Evolutionary conservation across 1,284 basidiomycete species (phyloP).

Genomic region (Tremellales sp.): DNA sequence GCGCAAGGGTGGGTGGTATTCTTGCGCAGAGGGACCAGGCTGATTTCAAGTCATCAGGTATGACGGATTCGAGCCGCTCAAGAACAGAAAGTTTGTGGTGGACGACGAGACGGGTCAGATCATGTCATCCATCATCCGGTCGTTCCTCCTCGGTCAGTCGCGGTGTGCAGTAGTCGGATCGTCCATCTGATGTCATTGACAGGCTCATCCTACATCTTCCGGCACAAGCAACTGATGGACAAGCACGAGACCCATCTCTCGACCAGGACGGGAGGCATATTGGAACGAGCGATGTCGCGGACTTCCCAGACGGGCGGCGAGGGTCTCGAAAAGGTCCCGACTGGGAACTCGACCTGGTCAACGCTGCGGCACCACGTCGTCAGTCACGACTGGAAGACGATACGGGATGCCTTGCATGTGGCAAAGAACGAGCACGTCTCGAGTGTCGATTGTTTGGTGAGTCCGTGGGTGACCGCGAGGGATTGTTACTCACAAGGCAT

Average conservation of each 20-base stretch:
- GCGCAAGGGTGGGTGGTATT: slow-evolving; percentile 30
- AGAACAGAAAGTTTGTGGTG: slow-evolving; percentile 65
- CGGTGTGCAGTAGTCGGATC: neutral
- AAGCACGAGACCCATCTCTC: slow-evolving; percentile 39
- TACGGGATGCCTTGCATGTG: slow-evolving; percentile 61
- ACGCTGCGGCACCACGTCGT: slow-evolving; percentile 52
- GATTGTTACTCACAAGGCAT: too few relatives aligned
- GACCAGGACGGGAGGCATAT: slow-evolving; percentile 31
- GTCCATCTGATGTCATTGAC: neutral
- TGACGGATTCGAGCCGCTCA: slow-evolving; percentile 73
- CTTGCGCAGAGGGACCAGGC: slow-evolving; percentile 65
- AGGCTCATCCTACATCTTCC: slow-evolving; percentile 48
- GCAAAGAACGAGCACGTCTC: slow-evolving; percentile 71
- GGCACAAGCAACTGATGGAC: slow-evolving; percentile 44
- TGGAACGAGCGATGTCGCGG: slow-evolving; percentile 19
- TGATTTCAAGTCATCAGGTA: slow-evolving; percentile 45
- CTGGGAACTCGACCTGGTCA: slow-evolving; percentile 23
- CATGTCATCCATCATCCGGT: slow-evolving; percentile 75
- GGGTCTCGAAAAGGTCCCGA: slow-evolving; percentile 4
- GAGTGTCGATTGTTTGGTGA: slow-evolving; percentile 67
- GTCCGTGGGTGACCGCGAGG: slow-evolving; percentile 40
- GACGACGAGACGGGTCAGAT: slow-evolving; percentile 81
- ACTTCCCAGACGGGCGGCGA: slow-evolving; percentile 1
- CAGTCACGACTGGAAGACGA: slow-evolving; percentile 50
- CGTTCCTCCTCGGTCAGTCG: slow-evolving; percentile 72